phyloP scores from a whole-genome alignment of 306 rosid genomes.

The Senna tora region DNA sequence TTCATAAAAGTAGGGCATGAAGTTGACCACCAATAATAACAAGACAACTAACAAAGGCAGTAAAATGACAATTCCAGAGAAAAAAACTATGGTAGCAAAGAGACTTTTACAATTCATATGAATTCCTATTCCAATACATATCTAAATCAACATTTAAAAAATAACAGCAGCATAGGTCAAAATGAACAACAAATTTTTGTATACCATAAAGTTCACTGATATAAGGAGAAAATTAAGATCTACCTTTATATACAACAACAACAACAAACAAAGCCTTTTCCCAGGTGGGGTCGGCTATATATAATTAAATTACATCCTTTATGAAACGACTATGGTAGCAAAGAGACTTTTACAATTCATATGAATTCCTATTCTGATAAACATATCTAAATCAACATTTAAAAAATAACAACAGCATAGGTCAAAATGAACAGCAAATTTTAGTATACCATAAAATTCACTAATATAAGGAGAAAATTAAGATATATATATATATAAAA shows the following conservation, averaged over 20 bases:
- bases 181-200: slow-evolving; percentile 10
- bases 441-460: slow-evolving; percentile 1
- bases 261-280: too few species aligned
- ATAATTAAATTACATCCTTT: too few species aligned
- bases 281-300: too few species aligned
- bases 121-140: background rate
- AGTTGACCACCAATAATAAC: background rate
- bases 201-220: background rate
- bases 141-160: background rate
- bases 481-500: background rate
- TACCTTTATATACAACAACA: too few species aligned
- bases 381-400: background rate
- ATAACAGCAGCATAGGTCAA: background rate
- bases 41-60: background rate
- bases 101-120: background rate
- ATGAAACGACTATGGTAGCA: slow-evolving; percentile 6
- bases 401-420: background rate
- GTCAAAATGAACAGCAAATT: slow-evolving; percentile 7
- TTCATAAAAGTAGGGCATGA: background rate
- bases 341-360: background rate
- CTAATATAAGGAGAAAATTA: background rate
- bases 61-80: slow-evolving; percentile 1
- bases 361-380: background rate
- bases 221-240: slow-evolving; percentile 6
- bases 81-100: background rate